Percentiles rank a stretch among this genome's conserved stretches.
These are phyloP conservation scores for Botryotinia narcissicola DNA, from an alignment of 2,329 filamentous ascomycete species.

Conservation along the genomic window DNA sequence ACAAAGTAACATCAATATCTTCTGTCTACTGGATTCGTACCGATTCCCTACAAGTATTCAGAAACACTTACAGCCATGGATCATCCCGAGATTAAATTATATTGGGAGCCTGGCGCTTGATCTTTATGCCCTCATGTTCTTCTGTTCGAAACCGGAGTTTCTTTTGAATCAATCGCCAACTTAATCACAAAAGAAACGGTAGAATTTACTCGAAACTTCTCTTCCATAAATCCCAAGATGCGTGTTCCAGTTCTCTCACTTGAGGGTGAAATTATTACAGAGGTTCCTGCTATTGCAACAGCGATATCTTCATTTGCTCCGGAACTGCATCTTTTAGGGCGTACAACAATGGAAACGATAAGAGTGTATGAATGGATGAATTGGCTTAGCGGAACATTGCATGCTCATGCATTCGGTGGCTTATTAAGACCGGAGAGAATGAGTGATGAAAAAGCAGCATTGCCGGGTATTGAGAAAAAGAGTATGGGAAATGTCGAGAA, in stretches of 20 bases:
- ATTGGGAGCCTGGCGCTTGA: slow-evolving; percentile 36
- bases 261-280: slow-evolving; percentile 38
- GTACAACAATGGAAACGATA: slow-evolving; percentile 35
- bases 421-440: slow-evolving; percentile 35
- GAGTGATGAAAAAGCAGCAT: slow-evolving; percentile 28
- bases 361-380: slow-evolving; percentile 41
- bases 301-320: slow-evolving; percentile 33
- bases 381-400: slow-evolving; percentile 39
- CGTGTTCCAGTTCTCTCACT: slow-evolving; percentile 38
- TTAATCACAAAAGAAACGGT: slow-evolving; percentile 13
- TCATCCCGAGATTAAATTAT: slow-evolving; percentile 32
- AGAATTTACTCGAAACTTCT: slow-evolving; percentile 22
- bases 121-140: slow-evolving; percentile 39
- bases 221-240: slow-evolving; percentile 39
- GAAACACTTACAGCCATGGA: not conserved
- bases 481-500: slow-evolving; percentile 30
- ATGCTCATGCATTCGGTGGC: slow-evolving; percentile 35
- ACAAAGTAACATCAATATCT: not conserved
- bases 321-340: slow-evolving; percentile 36
- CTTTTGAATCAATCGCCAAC: slow-evolving; percentile 28
- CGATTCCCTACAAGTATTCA: not conserved
- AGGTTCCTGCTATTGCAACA: slow-evolving; percentile 39
- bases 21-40: not conserved
- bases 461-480: slow-evolving; percentile 29
- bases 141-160: slow-evolving; percentile 33